Conservation (phyloP, 768 basidiomycete species). For the Exidia glandulosa region DNA sequence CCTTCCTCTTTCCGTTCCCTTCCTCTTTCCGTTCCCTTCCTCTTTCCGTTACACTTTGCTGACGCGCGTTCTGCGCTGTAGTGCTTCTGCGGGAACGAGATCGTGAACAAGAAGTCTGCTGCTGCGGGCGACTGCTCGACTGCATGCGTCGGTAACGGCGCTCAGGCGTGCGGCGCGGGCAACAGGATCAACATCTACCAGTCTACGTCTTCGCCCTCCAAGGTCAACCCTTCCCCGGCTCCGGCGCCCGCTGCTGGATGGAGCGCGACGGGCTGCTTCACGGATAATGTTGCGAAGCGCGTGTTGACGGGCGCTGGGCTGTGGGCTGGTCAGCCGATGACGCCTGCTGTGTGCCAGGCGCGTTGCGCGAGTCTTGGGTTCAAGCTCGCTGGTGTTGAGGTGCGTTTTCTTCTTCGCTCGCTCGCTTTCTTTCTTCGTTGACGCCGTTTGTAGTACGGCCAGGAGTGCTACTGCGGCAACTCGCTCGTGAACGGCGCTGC, state of each 20-base stretch:
- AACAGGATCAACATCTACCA: neutral
- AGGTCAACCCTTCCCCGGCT: neutral
- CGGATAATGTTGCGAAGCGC: slow-evolving; percentile 1
- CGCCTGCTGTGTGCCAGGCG: slow-evolving; percentile 9
- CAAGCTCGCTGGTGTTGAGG: slow-evolving; percentile 15
- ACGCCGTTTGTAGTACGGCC: no score
- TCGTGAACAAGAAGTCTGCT: slow-evolving; percentile 27
- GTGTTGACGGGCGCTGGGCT: slow-evolving; percentile 9
- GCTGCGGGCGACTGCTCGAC: slow-evolving; percentile 1
- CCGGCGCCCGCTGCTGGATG: neutral
- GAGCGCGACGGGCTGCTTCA: neutral
- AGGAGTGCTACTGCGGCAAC: slow-evolving; percentile 15
- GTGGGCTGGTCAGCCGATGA: slow-evolving; percentile 8
- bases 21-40: neutral
- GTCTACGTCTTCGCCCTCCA: neutral
- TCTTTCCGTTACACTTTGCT: neutral
- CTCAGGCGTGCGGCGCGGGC: neutral
- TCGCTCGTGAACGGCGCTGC: slow-evolving; percentile 12
- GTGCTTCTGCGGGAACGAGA: slow-evolving; percentile 49
- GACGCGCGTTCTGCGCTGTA: neutral
- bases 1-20: neutral
- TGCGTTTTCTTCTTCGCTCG: no score
- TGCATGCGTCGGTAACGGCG: slow-evolving; percentile 4
- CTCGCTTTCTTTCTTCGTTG: no score
- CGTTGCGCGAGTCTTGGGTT: slow-evolving; percentile 10